These are phyloP conservation scores for Colletotrichum sp. DNA, from an alignment of 2,329 filamentous ascomycete genomes.

Conservation along the genomic window DNA sequence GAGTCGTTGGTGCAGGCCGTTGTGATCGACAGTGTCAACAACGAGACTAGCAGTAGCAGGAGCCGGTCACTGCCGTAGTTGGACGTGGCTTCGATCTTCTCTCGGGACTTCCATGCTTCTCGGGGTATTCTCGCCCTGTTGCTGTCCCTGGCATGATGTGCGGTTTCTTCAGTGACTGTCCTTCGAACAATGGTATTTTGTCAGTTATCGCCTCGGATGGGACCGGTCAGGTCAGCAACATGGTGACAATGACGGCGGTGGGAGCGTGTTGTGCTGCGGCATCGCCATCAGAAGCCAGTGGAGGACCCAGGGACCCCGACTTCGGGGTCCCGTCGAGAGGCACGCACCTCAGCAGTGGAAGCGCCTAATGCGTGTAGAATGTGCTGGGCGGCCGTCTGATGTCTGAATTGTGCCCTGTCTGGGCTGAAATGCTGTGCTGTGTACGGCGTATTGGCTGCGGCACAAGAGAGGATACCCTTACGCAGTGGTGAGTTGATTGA, in stretches of 20 bases:
- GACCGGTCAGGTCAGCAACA: background rate
- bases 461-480: background rate
- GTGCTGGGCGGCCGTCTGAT: background rate
- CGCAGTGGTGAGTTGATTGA: background rate
- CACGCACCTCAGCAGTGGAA: background rate
- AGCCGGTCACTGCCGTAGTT: background rate
- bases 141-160: constrained; percentile 14
- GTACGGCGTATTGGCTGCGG: background rate
- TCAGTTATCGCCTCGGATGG: background rate
- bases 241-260: background rate
- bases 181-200: background rate
- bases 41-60: background rate
- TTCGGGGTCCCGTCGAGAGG: background rate
- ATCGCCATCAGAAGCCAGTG: background rate
- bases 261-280: background rate
- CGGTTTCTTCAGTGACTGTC: background rate
- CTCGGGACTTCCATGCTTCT: background rate
- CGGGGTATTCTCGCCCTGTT: background rate
- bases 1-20: background rate
- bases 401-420: background rate
- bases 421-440: background rate
- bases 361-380: background rate
- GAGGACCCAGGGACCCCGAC: background rate
- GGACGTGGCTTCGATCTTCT: background rate
- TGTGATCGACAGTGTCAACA: background rate